Evolutionary conservation across 1,139 yeast genomes (phyloP), one percentile per base, ranked within the genome.

Genomic region (Debaryomyces sp.): DNA sequence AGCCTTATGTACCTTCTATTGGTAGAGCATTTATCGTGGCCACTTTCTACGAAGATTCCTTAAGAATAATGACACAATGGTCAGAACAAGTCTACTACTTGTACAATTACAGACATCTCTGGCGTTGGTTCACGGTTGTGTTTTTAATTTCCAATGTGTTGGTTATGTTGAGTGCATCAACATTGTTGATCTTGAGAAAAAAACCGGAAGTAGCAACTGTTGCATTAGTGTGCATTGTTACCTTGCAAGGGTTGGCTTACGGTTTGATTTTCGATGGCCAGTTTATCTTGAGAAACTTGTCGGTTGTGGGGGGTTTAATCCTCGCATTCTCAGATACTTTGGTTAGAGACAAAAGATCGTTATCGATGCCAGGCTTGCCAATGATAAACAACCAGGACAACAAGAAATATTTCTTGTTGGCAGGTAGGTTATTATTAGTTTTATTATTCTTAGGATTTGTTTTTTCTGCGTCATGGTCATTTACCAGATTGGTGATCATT

Each of bases 1-100:
- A 80, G 64, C 94, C 94, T 0, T 85, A 83, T 57, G 85, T 86
- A 30, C 98, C 98, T 12, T 84, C 87, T 22, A 80, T 94, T 56
- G 98, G 97, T 26, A 80, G 99, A 50, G 85, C 89, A 53, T 81
- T 92, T 59, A 91, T 94, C 56, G 97, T 94, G 51, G 97, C 96
- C 46, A 94, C 99, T 1, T 94, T 92, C 65, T 82, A 85, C 59
- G 99, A 94, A 68, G 99, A 94, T 64, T 84, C 97, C 1, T 67
- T 87, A 50, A 80, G 99, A 67, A 89, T 94, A 60, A 63, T 85
- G 51, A 76, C 91, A 13, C 98, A 92, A 70, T 94, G 98, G 98
- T 69, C 79, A 30, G 96, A 91, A 62, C 99, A 94, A 68, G 90
- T 90, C 27, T 86, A 84, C 64, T 94, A 89, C 67, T 77, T 94